Percentiles rank a stretch among this genome's conserved stretches.
Evolutionary conservation across 2,329 filamentous ascomycete genomes (phyloP).

Genomic region (Colletotrichum melonis): DNA sequence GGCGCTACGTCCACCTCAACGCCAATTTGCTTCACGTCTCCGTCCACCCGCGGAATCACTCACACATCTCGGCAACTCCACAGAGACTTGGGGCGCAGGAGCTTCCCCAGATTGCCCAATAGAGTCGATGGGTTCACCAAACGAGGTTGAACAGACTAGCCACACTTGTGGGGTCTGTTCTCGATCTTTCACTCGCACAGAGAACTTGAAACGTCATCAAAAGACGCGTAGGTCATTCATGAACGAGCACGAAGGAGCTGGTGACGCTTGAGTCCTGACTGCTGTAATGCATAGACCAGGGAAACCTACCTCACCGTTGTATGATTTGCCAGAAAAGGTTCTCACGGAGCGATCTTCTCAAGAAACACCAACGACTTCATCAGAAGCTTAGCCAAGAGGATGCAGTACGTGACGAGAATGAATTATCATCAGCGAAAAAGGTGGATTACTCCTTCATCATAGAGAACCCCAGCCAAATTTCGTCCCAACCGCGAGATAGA

Average conservation of each 20-base stretch:
- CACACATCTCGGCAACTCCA: background rate
- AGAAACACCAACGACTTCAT: constrained; percentile 19
- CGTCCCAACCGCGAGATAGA: background rate
- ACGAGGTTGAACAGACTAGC: background rate
- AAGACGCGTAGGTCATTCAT: constrained; percentile 15
- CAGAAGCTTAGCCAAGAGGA: background rate
- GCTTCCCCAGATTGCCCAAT: background rate
- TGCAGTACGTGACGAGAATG: background rate
- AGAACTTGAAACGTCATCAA: constrained; percentile 26
- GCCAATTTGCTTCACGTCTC: background rate
- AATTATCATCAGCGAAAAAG: too few relatives aligned
- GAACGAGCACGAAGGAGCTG: background rate
- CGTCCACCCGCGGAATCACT: constrained; percentile 5
- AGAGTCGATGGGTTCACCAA: background rate
- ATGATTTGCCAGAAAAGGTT: constrained; percentile 5
- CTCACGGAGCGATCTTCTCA: constrained; percentile 12
- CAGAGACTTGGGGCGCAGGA: background rate
- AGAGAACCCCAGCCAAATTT: background rate
- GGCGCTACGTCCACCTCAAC: background rate
- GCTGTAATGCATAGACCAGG: background rate
- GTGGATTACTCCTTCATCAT: constrained; percentile 1
- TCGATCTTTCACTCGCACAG: constrained; percentile 9
- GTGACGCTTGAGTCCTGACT: too few relatives aligned
- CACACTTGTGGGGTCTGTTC: constrained; percentile 1
- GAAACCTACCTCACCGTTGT: constrained; percentile 5